Conservation (phyloP, 106 monocot genomes). For the Acanthochlamys bracteata region DNA sequence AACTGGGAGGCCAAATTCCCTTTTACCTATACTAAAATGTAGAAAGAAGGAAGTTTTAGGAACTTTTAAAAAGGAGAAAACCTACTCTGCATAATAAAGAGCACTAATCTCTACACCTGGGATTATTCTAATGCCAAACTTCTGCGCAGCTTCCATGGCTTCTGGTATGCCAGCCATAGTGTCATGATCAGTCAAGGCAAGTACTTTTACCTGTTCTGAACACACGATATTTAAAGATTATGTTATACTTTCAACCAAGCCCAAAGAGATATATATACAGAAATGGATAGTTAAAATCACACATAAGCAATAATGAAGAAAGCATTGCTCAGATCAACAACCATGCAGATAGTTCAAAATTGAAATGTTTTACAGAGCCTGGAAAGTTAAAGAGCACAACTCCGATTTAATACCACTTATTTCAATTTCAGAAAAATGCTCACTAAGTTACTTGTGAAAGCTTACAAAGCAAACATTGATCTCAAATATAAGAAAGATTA, state of each 20-base stretch:
- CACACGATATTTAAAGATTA: slow-evolving; percentile 9
- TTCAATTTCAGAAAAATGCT: too few relatives aligned
- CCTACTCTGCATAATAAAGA: slow-evolving; percentile 26
- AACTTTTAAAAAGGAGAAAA: background rate
- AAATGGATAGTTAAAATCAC: background rate
- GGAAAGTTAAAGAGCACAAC: background rate
- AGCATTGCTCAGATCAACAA: background rate
- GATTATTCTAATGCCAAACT: slow-evolving; percentile 31
- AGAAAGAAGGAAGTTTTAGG: too few relatives aligned
- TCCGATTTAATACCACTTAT: background rate
- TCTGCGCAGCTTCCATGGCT: slow-evolving; percentile 32
- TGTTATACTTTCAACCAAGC: too few relatives aligned
- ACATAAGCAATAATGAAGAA: background rate
- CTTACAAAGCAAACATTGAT: too few relatives aligned
- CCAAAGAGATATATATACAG: background rate
- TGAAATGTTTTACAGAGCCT: background rate
- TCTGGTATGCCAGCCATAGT: slow-evolving; percentile 42
- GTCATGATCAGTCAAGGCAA: slow-evolving; percentile 50
- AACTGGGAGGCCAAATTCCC: too few relatives aligned
- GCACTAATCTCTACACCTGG: slow-evolving; percentile 51
- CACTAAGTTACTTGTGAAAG: too few relatives aligned
- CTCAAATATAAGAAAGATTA: too few relatives aligned
- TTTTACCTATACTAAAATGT: background rate
- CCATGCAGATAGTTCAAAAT: background rate
- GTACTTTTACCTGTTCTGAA: slow-evolving; percentile 42